A percentile compares a stretch with the other conserved stretches of the same genome.
Evolutionary conservation across 2,329 filamentous ascomycete genomes (phyloP).

Genomic region (Ciborinia camelliae): DNA sequence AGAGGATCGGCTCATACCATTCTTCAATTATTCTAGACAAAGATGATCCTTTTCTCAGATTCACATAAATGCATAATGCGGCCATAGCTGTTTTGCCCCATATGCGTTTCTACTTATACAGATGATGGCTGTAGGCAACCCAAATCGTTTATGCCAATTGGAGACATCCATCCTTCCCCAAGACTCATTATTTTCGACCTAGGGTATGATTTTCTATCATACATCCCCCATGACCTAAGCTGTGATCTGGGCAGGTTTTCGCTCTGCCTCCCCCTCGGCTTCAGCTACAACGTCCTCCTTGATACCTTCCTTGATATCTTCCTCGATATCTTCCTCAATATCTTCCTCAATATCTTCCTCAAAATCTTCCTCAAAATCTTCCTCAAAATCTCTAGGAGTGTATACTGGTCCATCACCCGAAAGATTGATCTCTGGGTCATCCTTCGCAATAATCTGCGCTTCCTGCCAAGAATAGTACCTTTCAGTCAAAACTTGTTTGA

Average conservation of each 20-base stretch:
- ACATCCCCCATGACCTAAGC: conserved; percentile 7
- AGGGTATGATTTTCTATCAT: conserved; percentile 9
- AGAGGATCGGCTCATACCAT: neutral
- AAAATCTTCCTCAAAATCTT: conserved; percentile 35
- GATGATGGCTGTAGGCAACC: conserved; percentile 10
- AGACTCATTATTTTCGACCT: conserved; percentile 8
- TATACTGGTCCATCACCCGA: conserved; percentile 35
- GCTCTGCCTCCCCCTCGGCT: conserved; percentile 3
- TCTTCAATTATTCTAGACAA: conserved; percentile 12
- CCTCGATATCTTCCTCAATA: too few relatives aligned
- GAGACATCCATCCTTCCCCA: neutral
- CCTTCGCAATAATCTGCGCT: conserved; percentile 61
- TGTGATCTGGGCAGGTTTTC: conserved; percentile 1
- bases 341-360: too few relatives aligned
- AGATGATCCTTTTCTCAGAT: conserved; percentile 6
- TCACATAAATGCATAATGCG: conserved; percentile 11
- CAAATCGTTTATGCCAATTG: neutral
- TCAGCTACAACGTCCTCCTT: conserved; percentile 34
- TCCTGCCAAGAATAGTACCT: conserved; percentile 86
- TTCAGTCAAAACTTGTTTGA: conserved; percentile 83
- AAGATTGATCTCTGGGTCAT: conserved; percentile 62
- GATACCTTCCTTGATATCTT: conserved; percentile 25
- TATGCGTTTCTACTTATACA: conserved; percentile 19
- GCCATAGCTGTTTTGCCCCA: conserved; percentile 9
- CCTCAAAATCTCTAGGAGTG: conserved; percentile 29